Conservation (phyloP, 1,139 yeast species). For the Meyerozyma athensensis region DNA sequence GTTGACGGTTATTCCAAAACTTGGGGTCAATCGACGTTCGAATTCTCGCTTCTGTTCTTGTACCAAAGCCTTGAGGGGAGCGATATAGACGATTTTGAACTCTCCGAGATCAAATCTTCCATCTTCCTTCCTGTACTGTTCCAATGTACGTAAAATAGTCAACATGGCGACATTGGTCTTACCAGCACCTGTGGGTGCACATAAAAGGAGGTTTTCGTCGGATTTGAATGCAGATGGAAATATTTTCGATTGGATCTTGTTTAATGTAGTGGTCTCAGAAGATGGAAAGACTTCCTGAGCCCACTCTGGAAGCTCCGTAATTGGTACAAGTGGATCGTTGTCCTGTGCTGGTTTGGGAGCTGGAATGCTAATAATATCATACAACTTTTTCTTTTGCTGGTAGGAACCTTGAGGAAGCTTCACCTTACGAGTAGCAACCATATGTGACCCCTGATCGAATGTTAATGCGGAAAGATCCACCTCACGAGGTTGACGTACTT, state of each 20-base stretch:
- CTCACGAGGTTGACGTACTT: conserved; percentile 42
- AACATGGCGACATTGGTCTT: conserved; percentile 94
- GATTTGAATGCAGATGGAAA: conserved; percentile 69
- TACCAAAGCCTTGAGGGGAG: conserved; percentile 91
- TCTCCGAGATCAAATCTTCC: conserved; percentile 49
- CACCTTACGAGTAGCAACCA: conserved; percentile 63
- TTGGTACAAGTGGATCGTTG: conserved; percentile 51
- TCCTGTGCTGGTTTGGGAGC: conserved; percentile 32
- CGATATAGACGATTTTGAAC: conserved; percentile 83
- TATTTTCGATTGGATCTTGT: conserved; percentile 79
- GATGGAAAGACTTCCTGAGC: conserved; percentile 72
- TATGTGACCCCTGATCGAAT: conserved; percentile 70
- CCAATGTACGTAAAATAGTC: conserved; percentile 59
- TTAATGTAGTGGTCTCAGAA: conserved; percentile 61
- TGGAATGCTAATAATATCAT: conserved; percentile 88
- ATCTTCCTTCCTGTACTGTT: conserved; percentile 46
- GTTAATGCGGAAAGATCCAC: conserved; percentile 61
- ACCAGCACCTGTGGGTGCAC: conserved; percentile 99
- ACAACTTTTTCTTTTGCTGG: conserved; percentile 65
- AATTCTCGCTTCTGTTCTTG: conserved; percentile 96
- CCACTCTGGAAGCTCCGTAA: conserved; percentile 74
- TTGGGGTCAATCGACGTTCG: conserved; percentile 56
- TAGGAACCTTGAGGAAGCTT: conserved; percentile 79
- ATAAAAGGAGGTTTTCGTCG: conserved; percentile 70
- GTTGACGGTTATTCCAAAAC: conserved; percentile 67